These are phyloP conservation scores for Daldinia sp. DNA, from an alignment of 2,329 filamentous ascomycete species.

Conservation along the genomic window DNA sequence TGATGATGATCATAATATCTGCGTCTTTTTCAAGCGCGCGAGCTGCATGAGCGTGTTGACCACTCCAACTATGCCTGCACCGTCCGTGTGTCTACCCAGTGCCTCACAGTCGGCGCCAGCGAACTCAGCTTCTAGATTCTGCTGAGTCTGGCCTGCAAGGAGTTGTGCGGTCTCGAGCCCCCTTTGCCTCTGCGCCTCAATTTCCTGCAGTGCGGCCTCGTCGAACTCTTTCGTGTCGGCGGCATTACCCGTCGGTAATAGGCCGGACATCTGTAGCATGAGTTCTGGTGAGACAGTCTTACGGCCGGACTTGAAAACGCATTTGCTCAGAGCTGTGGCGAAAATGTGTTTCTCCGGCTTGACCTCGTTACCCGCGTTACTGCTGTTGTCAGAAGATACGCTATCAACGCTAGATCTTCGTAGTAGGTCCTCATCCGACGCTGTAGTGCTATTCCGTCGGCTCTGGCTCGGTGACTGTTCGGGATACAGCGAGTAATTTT, in stretches of 20 bases:
- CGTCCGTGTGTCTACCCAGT: conserved; percentile 54
- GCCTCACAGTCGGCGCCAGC: conserved; percentile 48
- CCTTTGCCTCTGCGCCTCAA: conserved; percentile 52
- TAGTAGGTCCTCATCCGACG: conserved; percentile 24
- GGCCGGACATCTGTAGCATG: conserved; percentile 68
- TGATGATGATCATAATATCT: conserved; percentile 44
- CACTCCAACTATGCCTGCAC: conserved; percentile 52
- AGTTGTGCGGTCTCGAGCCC: conserved; percentile 52
- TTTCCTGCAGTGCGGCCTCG: conserved; percentile 45
- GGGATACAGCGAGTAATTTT: conserved; percentile 51
- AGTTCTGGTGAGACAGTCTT: conserved; percentile 74
- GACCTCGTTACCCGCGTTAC: conserved; percentile 8
- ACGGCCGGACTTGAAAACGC: conserved; percentile 70
- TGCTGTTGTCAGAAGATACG: conserved; percentile 25
- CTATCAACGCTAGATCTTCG: conserved; percentile 27
- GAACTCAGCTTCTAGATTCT: conserved; percentile 51
- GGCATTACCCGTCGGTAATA: conserved; percentile 63
- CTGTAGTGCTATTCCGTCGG: conserved; percentile 19
- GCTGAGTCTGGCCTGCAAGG: conserved; percentile 48
- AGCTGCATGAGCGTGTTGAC: conserved; percentile 53
- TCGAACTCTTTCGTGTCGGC: conserved; percentile 27
- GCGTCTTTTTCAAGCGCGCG: conserved; percentile 48
- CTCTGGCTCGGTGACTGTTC: conserved; percentile 44
- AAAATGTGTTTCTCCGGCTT: conserved; percentile 54
- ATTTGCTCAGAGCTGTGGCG: conserved; percentile 67